Conservation (phyloP, 805 yeast species). For the Candida methanosorbosa region DNA sequence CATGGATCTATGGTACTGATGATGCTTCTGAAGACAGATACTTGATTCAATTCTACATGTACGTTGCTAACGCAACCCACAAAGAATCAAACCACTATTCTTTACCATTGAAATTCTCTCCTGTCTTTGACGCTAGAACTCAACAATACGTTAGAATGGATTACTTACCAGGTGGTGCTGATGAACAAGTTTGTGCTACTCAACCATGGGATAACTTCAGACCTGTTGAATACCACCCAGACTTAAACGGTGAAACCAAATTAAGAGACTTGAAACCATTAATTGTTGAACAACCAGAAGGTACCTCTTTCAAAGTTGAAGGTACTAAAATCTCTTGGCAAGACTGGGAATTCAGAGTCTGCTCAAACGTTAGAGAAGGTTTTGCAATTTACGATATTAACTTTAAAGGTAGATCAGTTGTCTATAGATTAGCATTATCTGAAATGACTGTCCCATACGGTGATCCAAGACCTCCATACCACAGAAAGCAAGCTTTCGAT, state of each 20-base stretch:
- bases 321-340: constrained; percentile 68
- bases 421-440: constrained; percentile 64
- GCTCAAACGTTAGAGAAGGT: constrained; percentile 71
- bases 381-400: constrained; percentile 62
- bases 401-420: constrained; percentile 69
- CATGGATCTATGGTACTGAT: constrained; percentile 85
- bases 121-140: constrained; percentile 58
- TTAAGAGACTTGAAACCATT: constrained; percentile 61
- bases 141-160: constrained; percentile 62
- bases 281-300: constrained; percentile 67
- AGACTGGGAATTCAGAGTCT: constrained; percentile 73
- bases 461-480: constrained; percentile 77
- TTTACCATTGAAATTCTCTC: constrained; percentile 63
- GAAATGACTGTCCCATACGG: constrained; percentile 90
- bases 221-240: constrained; percentile 68
- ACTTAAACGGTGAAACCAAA: constrained; percentile 43
- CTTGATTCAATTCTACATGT: constrained; percentile 69
- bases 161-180: constrained; percentile 64
- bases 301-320: constrained; percentile 56
- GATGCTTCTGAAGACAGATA: constrained; percentile 50
- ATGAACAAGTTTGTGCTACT: constrained; percentile 47
- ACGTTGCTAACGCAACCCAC: constrained; percentile 57
- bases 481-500: constrained; percentile 82
- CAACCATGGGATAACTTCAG: constrained; percentile 51
- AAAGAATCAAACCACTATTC: constrained; percentile 71